Conservation (phyloP, 1,284 basidiomycete genomes). For the Kalmanozyma brasiliensis region DNA sequence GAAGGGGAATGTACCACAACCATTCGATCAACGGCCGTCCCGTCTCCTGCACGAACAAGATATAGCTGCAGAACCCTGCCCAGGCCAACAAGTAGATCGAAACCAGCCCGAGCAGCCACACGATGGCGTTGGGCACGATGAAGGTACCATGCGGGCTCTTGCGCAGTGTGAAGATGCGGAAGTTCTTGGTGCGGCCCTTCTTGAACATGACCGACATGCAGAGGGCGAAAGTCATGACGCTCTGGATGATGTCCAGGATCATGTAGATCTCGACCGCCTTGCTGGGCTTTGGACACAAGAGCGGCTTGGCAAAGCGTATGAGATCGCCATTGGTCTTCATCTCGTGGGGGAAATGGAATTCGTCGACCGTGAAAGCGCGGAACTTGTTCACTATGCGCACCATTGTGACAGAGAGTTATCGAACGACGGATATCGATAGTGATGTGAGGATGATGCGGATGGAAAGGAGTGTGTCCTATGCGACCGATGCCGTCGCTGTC, state of each 20-base stretch:
- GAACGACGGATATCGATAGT: no score
- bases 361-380: not conserved
- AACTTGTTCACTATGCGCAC: no score
- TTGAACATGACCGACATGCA: conserved; percentile 6
- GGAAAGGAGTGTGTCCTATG: no score
- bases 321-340: conserved; percentile 3
- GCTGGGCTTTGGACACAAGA: conserved; percentile 4
- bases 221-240: conserved; percentile 2
- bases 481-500: no score
- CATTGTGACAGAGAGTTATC: no score
- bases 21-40: not conserved
- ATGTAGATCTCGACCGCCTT: conserved; percentile 10
- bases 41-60: conserved; percentile 8
- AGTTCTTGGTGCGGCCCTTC: conserved; percentile 4
- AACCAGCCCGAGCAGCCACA: not conserved
- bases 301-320: not conserved
- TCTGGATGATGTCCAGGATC: conserved; percentile 11
- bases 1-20: conserved; percentile 20
- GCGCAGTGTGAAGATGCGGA: conserved; percentile 1
- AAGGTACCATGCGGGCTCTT: conserved; percentile 12
- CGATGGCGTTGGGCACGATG: conserved; percentile 18
- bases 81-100: conserved; percentile 1
- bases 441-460: no score
- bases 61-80: conserved; percentile 5
- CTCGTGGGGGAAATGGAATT: not conserved